Percentiles rank a stretch among this genome's conserved stretches.
phyloP scores from a whole-genome alignment of 345 rosid species.

The Eucalyptus tenuipes region DNA sequence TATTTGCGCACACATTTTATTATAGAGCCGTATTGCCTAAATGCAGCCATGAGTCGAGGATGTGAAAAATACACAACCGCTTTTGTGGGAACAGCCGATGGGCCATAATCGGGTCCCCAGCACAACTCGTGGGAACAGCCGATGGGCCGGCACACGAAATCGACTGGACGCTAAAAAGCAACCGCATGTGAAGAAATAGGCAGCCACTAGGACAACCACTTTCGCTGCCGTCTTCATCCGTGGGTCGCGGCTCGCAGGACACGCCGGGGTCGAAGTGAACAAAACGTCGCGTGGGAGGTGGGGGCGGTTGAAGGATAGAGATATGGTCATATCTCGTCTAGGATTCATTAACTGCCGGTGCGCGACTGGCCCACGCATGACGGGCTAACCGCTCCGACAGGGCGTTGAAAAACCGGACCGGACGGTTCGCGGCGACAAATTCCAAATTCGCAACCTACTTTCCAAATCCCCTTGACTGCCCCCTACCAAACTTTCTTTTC shows the following conservation, averaged over 20 bases:
- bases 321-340: fast-evolving
- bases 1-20: background rate
- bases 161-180: background rate
- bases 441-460: background rate
- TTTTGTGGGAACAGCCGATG: too few relatives aligned
- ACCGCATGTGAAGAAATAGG: background rate
- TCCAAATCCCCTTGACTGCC: background rate
- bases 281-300: background rate
- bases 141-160: background rate
- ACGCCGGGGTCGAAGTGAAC: background rate
- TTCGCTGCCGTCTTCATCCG: background rate
- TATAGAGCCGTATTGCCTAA: too few relatives aligned
- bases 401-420: background rate
- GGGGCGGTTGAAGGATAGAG: background rate
- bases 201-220: background rate
- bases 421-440: background rate
- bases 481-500: background rate
- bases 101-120: background rate
- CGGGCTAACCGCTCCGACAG: background rate
- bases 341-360: background rate
- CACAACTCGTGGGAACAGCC: background rate
- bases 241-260: background rate
- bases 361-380: background rate
- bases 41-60: background rate
- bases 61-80: background rate